Conservation (phyloP, 768 basidiomycete species). For the Coprinopsis sp. region DNA sequence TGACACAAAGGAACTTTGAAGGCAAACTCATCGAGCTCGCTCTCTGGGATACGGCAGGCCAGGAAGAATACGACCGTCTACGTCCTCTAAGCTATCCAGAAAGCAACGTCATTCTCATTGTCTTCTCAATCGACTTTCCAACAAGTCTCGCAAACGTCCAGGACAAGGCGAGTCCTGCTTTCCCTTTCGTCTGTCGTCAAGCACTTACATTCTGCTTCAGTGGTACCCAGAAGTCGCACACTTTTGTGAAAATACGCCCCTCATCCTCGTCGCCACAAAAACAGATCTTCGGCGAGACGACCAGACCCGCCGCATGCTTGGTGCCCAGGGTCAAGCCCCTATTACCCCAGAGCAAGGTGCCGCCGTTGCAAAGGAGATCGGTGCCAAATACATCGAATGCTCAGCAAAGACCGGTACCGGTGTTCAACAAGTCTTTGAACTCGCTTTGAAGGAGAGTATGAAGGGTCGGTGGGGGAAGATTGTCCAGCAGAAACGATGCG, state of each 20-base stretch:
- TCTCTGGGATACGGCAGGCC: conserved; percentile 97
- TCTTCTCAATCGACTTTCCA: conserved; percentile 92
- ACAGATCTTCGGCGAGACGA: conserved; percentile 86
- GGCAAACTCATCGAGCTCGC: conserved; percentile 90
- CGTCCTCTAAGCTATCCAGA: conserved; percentile 85
- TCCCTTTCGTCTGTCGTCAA: neutral
- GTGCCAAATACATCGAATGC: conserved; percentile 91
- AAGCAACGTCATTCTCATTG: conserved; percentile 87
- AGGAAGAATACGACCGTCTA: conserved; percentile 93
- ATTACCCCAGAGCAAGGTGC: conserved; percentile 80
- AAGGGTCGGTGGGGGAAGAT: conserved; percentile 72
- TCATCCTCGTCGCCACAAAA: conserved; percentile 92
- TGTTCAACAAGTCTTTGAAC: conserved; percentile 87
- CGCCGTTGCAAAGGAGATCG: conserved; percentile 87
- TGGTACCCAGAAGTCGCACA: conserved; percentile 94
- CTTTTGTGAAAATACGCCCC: conserved; percentile 84
- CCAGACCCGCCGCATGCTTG: conserved; percentile 80
- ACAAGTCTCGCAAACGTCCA: conserved; percentile 86
- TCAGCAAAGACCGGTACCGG: conserved; percentile 88
- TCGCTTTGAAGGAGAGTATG: conserved; percentile 88
- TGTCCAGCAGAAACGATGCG: conserved; percentile 65
- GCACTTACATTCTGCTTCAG: conserved; percentile 31
- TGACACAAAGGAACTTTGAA: conserved; percentile 81
- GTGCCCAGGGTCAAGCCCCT: conserved; percentile 82
- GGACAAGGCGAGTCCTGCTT: conserved; percentile 60